Evolutionary conservation across 2,329 filamentous ascomycete species (phyloP), one percentile per base, ranked within the genome.

Genomic region (Xylariaceae sp.): DNA sequence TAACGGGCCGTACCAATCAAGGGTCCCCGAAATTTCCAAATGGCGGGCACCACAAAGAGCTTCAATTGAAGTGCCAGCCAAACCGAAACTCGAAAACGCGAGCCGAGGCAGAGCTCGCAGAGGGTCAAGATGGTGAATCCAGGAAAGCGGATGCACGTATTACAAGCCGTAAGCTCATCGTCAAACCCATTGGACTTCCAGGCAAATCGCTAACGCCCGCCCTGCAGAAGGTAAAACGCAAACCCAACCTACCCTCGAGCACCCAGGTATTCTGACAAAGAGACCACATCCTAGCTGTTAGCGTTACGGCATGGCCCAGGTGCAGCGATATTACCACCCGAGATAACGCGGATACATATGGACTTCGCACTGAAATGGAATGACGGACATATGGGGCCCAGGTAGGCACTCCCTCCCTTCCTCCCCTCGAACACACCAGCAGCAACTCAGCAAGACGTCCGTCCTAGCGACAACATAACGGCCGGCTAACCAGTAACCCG

Each of bases 291-390:
- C 20, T 63, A 72, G 70, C 54, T 72, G 29, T 48, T 72, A 41
- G 41, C 48, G 23, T 55, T 98, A 74, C 86, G 89, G 71, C 81
- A 89, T 71, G 95, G 93, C 56, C 88, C 90, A 26, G 95, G 93
- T 54, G 92, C 95, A 43, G 88, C 90, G 19, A 79, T 91, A 63
- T 81, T 99, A 20, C 91, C 93, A 0, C 80, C 86, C 26, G 85
- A 91, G 69, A 84, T 96, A 51, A 86, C 87, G 44, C 82, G 85
- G 70, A 87, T 95, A 77, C 86, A 90, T 71, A 74, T 95, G 75
- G 84, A 90, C 67, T 92, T 93, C 71, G 85, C 86, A 48, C 70
- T 72, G 45, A 81, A 77, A 63, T 77, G 85, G 56, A 78, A 85
- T 44, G 81, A 83, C 48, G 90, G 89, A 44, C 88, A 93, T 73